These are phyloP conservation scores for Emergomyces orientalis DNA, from an alignment of 2,329 filamentous ascomycete species.

Conservation along the genomic window DNA sequence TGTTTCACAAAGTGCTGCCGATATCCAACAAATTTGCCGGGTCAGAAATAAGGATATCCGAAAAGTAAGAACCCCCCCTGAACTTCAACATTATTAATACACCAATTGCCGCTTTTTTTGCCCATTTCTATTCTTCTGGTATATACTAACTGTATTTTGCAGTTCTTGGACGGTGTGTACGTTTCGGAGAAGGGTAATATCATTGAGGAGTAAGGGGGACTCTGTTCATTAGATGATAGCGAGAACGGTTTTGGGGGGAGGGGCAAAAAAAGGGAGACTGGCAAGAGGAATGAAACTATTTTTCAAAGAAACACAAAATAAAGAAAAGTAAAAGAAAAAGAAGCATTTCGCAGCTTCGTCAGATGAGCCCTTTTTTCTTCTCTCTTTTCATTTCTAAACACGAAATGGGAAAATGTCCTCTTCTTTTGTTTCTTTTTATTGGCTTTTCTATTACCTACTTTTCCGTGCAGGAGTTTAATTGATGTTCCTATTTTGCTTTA, in stretches of 20 bases:
- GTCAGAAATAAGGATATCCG: constrained; percentile 99
- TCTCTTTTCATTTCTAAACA: not conserved
- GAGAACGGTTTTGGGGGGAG: constrained; percentile 14
- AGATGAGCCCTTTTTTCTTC: not conserved
- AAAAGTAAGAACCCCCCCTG: constrained; percentile 54
- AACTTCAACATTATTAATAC: not conserved
- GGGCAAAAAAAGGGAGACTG: not conserved
- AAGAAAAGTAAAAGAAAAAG: not conserved
- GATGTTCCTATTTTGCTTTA: not conserved
- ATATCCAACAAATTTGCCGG: constrained; percentile 99
- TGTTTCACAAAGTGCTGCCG: constrained; percentile 95
- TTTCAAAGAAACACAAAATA: not conserved
- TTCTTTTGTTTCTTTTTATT: not conserved
- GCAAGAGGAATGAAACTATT: not conserved
- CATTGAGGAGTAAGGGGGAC: constrained; percentile 47
- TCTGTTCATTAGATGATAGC: constrained; percentile 28
- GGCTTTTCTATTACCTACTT: constrained; percentile 1
- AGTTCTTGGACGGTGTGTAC: constrained; percentile 99
- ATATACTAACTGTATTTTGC: constrained; percentile 14
- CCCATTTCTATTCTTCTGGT: not conserved
- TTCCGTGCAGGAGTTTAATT: constrained; percentile 2
- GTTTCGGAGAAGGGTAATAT: constrained; percentile 99
- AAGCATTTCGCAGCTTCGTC: not conserved
- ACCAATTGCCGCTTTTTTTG: constrained; percentile 8
- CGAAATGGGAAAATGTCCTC: constrained; percentile 3